Base-by-base conservation (phyloP, 139 green algal species). In the Chlorella vulgaris region DNA sequence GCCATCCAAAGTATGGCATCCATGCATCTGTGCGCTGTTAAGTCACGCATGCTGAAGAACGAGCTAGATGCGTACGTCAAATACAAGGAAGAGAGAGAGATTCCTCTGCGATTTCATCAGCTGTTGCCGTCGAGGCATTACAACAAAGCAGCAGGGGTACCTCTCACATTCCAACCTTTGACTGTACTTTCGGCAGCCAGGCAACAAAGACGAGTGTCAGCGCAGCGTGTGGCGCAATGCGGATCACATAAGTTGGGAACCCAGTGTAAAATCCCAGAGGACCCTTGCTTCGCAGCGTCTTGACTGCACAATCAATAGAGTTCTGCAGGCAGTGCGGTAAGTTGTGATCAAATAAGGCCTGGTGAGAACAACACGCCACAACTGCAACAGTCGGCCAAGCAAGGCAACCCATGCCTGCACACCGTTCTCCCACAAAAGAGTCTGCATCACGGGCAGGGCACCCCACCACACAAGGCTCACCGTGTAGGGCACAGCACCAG, bases 211-310 rank as follows among this genome's bases (percentile, higher is more conserved):
- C 71, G 7, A 98, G 93, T 3, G 96, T 99, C 80, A 99, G 90
- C 22, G 92, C 92, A 18, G 94, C 93, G 84, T 98, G 95, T 10
- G 96, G 96, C 7, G 91, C 94, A 80, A 99, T 99, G 42, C 96
- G 89, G 15, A 98, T 65, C 79, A 92, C 94, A 90, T 97, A 99
- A 21, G 31, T 62, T 21, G 33, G 18, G 21, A 53, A 38, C 7
- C 73, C 97, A 31, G 93, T 98, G 93, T 99, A 99, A 88, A 99
- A 98, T 74, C 93, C 95, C 39, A 99, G 88, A 18, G 91, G 92
- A 1, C 97, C 97, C 80, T 87, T 85, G 47, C 87, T 42, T 24
- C 53, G 81, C 40, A 97, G 74, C 42, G 91, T 95, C 85, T 97
- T 91, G 28, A 93, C 3, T 2, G 90, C 94, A 83, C 97, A 99